phyloP scores from a whole-genome alignment of 139 green algal genomes.

The Spirogloea muscicola region DNA sequence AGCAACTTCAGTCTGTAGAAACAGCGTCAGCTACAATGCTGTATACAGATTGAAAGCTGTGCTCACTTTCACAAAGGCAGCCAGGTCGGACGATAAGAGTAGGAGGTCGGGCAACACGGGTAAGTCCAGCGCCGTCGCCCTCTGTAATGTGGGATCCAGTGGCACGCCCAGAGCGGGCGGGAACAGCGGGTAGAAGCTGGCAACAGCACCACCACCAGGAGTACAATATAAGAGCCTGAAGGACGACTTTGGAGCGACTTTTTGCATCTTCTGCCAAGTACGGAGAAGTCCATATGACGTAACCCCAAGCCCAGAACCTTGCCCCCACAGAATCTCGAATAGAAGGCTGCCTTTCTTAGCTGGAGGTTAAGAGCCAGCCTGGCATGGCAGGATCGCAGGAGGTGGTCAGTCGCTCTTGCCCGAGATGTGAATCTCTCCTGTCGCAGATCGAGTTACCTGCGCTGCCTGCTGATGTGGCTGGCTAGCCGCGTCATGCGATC shows the following conservation, averaged over 20 bases:
- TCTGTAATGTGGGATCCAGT: constrained; percentile 70
- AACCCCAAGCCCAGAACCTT: too few species aligned
- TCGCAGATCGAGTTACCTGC: constrained; percentile 2
- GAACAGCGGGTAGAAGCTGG: constrained; percentile 83
- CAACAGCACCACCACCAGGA: not conserved
- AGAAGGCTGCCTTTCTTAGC: too few species aligned
- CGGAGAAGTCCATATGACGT: too few species aligned
- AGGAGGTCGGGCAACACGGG: constrained; percentile 74
- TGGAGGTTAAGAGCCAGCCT: too few species aligned
- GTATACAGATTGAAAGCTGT: too few species aligned
- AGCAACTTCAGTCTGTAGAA: too few species aligned
- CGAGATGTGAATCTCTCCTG: too few species aligned
- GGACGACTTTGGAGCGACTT: not conserved
- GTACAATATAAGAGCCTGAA: not conserved
- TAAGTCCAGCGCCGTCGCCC: constrained; percentile 56
- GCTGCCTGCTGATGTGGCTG: constrained; percentile 61
- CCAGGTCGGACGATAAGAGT: constrained; percentile 85
- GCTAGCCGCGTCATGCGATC: constrained; percentile 75
- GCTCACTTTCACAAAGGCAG: constrained; percentile 76
- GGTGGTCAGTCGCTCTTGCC: too few species aligned
- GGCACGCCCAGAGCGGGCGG: constrained; percentile 62
- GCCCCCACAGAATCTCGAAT: too few species aligned
- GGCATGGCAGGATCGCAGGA: too few species aligned
- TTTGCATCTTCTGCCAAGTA: too few species aligned
- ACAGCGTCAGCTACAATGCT: too few species aligned